A percentile compares a stretch with the other conserved stretches of the same genome.
Conservation (phyloP, 208 protist species). For the Acanthamoeba healyi region DNA sequence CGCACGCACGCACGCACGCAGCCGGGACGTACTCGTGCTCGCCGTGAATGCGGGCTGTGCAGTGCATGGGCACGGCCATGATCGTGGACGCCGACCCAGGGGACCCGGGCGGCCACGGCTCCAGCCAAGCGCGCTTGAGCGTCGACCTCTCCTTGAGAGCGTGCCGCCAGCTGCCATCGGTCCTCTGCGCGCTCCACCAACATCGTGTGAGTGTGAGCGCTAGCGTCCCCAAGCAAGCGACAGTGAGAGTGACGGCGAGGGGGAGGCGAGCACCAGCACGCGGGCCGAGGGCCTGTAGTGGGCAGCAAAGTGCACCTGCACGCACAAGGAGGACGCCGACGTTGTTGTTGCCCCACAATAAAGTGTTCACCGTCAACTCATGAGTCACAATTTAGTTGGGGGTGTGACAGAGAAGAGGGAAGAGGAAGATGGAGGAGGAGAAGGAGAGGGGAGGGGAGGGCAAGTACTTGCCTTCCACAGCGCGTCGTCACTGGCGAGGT, state of each 20-base stretch:
- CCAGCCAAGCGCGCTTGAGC: background rate
- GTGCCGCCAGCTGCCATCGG: background rate
- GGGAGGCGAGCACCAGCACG: background rate
- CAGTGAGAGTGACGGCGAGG: too few relatives aligned
- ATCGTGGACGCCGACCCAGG: background rate
- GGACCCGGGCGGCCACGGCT: background rate
- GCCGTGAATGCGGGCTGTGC: background rate
- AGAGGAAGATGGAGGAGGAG: too few relatives aligned
- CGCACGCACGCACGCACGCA: too few relatives aligned
- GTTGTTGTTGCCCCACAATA: too few relatives aligned
- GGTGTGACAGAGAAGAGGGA: background rate
- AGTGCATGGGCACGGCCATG: background rate
- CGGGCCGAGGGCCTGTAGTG: background rate
- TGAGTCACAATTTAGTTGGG: background rate
- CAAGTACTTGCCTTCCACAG: background rate
- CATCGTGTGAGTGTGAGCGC: too few relatives aligned
- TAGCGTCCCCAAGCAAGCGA: too few relatives aligned
- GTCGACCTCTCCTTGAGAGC: background rate
- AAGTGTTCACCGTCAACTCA: background rate
- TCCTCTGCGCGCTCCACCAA: background rate
- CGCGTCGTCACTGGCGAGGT: background rate
- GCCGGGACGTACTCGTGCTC: background rate
- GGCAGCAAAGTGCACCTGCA: too few relatives aligned
- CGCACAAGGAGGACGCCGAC: too few relatives aligned
- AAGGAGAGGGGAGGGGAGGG: background rate